Percentiles rank a stretch among this genome's conserved stretches.
Conservation (phyloP, 805 yeast genomes). For the Nakazawaea wickerhamii region DNA sequence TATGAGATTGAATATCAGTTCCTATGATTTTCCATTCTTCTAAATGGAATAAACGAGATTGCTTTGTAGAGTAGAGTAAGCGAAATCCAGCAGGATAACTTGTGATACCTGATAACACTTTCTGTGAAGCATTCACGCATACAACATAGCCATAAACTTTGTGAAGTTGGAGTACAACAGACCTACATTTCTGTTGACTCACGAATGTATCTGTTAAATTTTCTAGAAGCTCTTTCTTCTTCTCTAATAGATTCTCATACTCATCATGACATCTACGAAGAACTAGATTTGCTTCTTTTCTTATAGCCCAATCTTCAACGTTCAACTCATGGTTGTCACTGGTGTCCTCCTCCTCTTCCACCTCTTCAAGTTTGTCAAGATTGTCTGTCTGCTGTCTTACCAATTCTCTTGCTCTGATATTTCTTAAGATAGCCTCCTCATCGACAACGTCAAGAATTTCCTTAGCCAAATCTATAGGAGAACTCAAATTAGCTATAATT, state of each 20-base stretch:
- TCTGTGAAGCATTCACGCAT: constrained; percentile 38
- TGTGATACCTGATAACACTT: constrained; percentile 13
- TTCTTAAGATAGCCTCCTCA: constrained; percentile 27
- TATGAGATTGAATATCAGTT: constrained; percentile 35
- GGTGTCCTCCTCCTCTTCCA: constrained; percentile 14
- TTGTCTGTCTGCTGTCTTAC: neutral
- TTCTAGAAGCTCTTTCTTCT: constrained; percentile 25
- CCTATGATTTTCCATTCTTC: constrained; percentile 54
- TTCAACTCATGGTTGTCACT: constrained; percentile 11
- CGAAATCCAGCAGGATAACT: neutral
- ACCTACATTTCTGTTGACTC: constrained; percentile 22
- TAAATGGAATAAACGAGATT: constrained; percentile 27
- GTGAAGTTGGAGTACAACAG: constrained; percentile 33
- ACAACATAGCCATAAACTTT: constrained; percentile 43
- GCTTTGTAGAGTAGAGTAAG: constrained; percentile 16
- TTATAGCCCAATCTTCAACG: constrained; percentile 14
- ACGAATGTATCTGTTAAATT: constrained; percentile 26
- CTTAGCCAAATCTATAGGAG: constrained; percentile 36
- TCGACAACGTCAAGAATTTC: constrained; percentile 38
- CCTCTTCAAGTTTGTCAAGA: constrained; percentile 1
- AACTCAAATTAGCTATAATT: constrained; percentile 25
- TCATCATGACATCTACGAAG: constrained; percentile 14
- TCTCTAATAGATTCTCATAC: constrained; percentile 23
- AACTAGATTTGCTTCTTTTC: constrained; percentile 13
- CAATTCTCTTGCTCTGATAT: constrained; percentile 19